Conservation (phyloP, 2,329 filamentous ascomycete genomes). For the Aspergillus neoniger region DNA sequence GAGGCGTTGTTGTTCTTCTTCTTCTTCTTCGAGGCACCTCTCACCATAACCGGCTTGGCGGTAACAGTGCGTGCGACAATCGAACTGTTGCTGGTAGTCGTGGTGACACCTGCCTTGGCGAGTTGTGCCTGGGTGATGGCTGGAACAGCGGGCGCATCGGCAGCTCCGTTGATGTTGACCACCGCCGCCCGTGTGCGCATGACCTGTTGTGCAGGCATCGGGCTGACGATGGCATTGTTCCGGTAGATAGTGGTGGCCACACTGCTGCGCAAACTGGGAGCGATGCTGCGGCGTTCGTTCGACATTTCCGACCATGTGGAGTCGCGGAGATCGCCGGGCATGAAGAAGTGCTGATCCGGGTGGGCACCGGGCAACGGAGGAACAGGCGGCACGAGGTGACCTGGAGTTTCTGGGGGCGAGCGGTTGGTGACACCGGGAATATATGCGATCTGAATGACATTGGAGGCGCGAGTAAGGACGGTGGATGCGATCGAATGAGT, state of each 20-base stretch:
- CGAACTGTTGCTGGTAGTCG: constrained; percentile 39
- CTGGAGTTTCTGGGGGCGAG: constrained; percentile 78
- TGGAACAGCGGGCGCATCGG: constrained; percentile 69
- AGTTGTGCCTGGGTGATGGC: constrained; percentile 59
- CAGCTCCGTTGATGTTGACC: constrained; percentile 76
- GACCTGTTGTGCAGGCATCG: constrained; percentile 77
- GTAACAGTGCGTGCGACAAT: constrained; percentile 48
- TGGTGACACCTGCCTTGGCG: constrained; percentile 39
- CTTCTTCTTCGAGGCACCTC: constrained; percentile 38
- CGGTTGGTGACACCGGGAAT: constrained; percentile 96
- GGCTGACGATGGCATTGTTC: constrained; percentile 82
- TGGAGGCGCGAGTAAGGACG: constrained; percentile 91
- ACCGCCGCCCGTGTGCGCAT: constrained; percentile 87
- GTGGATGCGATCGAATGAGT: constrained; percentile 95
- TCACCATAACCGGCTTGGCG: constrained; percentile 49
- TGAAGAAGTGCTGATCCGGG: constrained; percentile 87
- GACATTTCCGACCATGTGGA: constrained; percentile 85
- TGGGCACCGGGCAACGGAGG: constrained; percentile 76
- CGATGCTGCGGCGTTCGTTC: constrained; percentile 53
- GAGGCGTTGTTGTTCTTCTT: constrained; percentile 33
- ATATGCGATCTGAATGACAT: constrained; percentile 99
- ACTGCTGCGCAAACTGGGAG: constrained; percentile 57
- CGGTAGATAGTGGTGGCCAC: constrained; percentile 94
- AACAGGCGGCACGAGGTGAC: constrained; percentile 82
- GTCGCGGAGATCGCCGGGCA: constrained; percentile 84